Conservation (phyloP, 208 protist species). For the Leishmania major region DNA sequence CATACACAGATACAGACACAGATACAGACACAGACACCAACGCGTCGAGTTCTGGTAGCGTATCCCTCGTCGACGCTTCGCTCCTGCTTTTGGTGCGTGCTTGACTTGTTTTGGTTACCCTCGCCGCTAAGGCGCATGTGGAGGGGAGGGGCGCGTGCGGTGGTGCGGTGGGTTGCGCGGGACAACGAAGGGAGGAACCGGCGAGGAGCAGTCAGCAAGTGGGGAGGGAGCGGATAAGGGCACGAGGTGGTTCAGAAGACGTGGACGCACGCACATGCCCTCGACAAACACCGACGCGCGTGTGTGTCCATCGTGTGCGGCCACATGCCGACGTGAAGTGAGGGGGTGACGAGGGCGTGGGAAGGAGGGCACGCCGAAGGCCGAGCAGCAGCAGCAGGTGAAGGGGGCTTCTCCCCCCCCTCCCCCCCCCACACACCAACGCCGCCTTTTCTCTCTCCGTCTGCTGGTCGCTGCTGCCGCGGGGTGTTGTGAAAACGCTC, state of each 20-base stretch:
- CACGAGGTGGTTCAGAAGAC: too few species aligned
- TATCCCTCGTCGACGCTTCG: background rate
- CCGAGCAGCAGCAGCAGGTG: too few species aligned
- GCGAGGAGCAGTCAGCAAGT: too few species aligned
- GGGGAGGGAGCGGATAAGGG: background rate
- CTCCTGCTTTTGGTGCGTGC: background rate
- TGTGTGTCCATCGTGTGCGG: background rate
- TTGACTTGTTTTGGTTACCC: background rate
- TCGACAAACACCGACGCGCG: background rate
- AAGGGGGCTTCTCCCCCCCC: too few species aligned
- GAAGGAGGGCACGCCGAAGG: background rate
- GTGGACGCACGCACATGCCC: background rate
- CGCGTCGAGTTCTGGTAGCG: background rate
- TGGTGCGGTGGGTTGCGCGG: too few species aligned
- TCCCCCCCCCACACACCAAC: too few species aligned
- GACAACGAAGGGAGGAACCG: background rate
- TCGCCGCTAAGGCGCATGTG: background rate
- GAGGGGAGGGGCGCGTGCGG: background rate
- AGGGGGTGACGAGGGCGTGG: background rate
- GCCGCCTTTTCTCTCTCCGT: too few species aligned
- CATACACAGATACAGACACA: background rate
- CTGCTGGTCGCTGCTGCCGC: too few species aligned
- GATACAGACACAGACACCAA: background rate
- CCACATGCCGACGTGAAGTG: background rate
- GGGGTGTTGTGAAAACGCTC: too few species aligned